phyloP scores from a whole-genome alignment of 2,329 filamentous ascomycete genomes.

The Penicillium sp. region DNA sequence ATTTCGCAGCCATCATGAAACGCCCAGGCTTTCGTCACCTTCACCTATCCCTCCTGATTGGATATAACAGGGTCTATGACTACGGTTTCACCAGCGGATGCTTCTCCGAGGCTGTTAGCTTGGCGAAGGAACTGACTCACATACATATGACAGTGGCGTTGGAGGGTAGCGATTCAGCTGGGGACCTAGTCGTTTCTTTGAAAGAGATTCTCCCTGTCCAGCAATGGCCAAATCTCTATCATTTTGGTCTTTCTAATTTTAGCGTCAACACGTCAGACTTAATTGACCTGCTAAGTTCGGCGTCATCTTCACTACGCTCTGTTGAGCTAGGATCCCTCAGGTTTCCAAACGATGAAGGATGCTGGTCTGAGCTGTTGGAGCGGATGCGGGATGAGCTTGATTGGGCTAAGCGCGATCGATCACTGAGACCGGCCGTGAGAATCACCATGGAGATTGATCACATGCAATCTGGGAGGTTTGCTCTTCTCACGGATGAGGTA shows the following conservation, averaged over 20 bases:
- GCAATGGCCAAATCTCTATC: conserved; percentile 8
- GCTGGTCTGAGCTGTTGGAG: conserved; percentile 1
- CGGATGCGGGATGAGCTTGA: conserved; percentile 6
- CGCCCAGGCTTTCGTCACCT: conserved; percentile 8
- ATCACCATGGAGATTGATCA: neutral
- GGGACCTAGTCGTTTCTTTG: conserved; percentile 1
- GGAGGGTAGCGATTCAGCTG: neutral
- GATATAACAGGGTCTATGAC: neutral
- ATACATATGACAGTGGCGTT: conserved; percentile 2
- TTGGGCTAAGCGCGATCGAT: conserved; percentile 1
- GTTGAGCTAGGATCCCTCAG: conserved; percentile 1
- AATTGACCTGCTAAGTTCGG: conserved; percentile 1
- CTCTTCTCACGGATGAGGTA: conserved; percentile 5
- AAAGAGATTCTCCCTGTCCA: conserved; percentile 6
- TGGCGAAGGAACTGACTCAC: conserved; percentile 2
- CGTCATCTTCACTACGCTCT: conserved; percentile 2
- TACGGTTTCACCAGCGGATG: conserved; percentile 3
- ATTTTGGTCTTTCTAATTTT: conserved; percentile 5
- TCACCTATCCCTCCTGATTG: conserved; percentile 2
- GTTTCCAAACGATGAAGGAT: neutral
- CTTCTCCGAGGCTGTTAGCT: conserved; percentile 3
- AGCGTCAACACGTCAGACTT: conserved; percentile 3
- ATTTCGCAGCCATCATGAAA: conserved; percentile 9
- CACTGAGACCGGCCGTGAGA: conserved; percentile 3
- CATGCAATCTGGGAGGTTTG: conserved; percentile 1